These are phyloP conservation scores for Eucalyptus fibrosa DNA, from an alignment of 345 rosid genomes.

Conservation along the genomic window DNA sequence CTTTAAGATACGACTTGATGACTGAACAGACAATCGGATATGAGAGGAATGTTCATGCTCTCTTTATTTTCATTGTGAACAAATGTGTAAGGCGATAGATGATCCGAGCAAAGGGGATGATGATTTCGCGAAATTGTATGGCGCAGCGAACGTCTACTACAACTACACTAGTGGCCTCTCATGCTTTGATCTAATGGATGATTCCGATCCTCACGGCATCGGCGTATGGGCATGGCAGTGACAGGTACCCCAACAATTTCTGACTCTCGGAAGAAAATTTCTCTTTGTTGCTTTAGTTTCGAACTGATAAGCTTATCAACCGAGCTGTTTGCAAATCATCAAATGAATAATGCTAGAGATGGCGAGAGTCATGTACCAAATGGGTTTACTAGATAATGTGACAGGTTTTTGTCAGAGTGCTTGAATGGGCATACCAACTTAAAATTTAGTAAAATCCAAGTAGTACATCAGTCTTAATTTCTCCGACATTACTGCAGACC, in stretches of 20 bases:
- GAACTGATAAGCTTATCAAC: not conserved
- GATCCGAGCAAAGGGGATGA: constrained; percentile 28
- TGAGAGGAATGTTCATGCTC: not conserved
- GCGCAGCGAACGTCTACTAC: constrained; percentile 35
- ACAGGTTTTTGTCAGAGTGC: not conserved
- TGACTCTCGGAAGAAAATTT: not conserved
- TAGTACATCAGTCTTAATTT: not conserved
- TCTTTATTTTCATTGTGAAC: not conserved
- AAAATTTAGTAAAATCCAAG: not conserved
- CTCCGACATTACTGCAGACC: not conserved
- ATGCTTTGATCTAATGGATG: constrained; percentile 24
- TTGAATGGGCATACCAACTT: not conserved
- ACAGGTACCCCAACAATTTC: constrained; percentile 25
- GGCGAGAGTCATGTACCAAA: not conserved
- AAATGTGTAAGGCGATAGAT: constrained; percentile 57
- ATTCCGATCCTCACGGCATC: constrained; percentile 36
- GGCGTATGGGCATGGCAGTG: constrained; percentile 54
- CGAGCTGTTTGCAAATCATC: not conserved
- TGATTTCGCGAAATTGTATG: constrained; percentile 29
- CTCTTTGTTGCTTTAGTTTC: not conserved
- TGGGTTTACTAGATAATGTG: not conserved
- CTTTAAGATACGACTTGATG: not conserved
- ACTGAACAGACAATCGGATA: not conserved
- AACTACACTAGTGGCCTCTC: constrained; percentile 23
- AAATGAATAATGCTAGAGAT: not conserved